Conservation (phyloP, 192 early-diverging fungal species). For the Linnemannia schmuckeri region DNA sequence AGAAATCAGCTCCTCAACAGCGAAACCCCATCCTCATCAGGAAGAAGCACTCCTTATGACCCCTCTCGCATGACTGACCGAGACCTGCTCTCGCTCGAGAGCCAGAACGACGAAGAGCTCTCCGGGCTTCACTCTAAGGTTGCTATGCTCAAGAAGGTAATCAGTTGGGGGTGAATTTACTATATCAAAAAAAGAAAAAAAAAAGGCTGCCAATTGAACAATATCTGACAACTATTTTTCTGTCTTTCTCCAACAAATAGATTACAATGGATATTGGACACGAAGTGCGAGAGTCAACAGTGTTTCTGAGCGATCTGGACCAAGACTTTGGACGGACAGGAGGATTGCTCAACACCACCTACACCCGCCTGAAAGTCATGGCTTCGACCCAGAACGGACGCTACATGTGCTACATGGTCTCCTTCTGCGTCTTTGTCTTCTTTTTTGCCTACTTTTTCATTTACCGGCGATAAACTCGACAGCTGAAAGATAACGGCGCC, state of each 20-base stretch:
- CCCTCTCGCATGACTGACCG: conserved; percentile 44
- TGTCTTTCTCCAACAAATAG: neutral
- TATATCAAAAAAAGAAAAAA: neutral
- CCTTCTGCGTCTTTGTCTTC: conserved; percentile 47
- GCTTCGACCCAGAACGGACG: conserved; percentile 53
- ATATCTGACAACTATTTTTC: neutral
- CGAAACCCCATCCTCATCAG: conserved; percentile 30
- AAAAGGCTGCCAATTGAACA: neutral
- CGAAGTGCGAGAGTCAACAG: conserved; percentile 49
- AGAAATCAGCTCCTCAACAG: conserved; percentile 41
- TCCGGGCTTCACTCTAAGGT: conserved; percentile 50
- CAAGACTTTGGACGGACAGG: conserved; percentile 56
- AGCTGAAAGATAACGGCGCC: neutral
- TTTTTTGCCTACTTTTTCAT: conserved; percentile 55
- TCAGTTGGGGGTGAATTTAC: neutral
- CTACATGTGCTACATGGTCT: conserved; percentile 55
- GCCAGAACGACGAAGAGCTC: conserved; percentile 52
- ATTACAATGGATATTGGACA: conserved; percentile 51
- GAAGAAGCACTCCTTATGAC: conserved; percentile 46
- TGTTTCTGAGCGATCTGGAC: conserved; percentile 40
- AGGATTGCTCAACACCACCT: conserved; percentile 48
- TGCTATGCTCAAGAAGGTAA: conserved; percentile 53
- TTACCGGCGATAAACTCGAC: conserved; percentile 26
- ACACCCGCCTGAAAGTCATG: conserved; percentile 51
- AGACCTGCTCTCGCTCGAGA: conserved; percentile 46